phyloP scores from a whole-genome alignment of 2,329 filamentous ascomycete species.

The Curvularia spicifera region DNA sequence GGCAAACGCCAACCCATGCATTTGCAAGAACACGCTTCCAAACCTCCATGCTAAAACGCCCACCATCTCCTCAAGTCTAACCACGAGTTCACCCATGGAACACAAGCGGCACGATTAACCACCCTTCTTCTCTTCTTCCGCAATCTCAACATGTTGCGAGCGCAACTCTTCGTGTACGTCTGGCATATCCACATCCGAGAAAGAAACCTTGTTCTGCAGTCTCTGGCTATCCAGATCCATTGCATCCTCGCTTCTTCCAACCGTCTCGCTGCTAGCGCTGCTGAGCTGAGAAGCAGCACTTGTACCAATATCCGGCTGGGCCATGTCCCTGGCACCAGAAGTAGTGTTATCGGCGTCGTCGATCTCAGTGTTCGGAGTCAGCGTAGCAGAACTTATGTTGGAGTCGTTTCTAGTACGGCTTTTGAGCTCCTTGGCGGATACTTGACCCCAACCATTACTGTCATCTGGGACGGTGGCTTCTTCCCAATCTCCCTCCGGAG shows the following conservation, averaged over 20 bases:
- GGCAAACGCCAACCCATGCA: background rate
- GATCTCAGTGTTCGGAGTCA: slow-evolving; percentile 46
- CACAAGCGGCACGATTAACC: slow-evolving; percentile 11
- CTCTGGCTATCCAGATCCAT: slow-evolving; percentile 30
- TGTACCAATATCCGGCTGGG: slow-evolving; percentile 35
- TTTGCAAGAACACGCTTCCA: background rate
- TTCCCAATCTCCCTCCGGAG: slow-evolving; percentile 27
- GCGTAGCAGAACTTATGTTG: slow-evolving; percentile 35
- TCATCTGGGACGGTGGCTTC: slow-evolving; percentile 20
- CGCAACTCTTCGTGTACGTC: slow-evolving; percentile 23
- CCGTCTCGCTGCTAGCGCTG: slow-evolving; percentile 32
- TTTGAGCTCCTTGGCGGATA: slow-evolving; percentile 31
- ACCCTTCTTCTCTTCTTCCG: slow-evolving; percentile 31
- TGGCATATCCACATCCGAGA: slow-evolving; percentile 36
- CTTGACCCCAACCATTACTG: slow-evolving; percentile 29
- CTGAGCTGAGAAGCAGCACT: slow-evolving; percentile 23
- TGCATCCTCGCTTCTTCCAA: slow-evolving; percentile 24
- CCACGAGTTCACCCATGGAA: background rate
- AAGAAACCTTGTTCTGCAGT: slow-evolving; percentile 15
- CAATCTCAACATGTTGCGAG: slow-evolving; percentile 34
- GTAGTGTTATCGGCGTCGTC: slow-evolving; percentile 36
- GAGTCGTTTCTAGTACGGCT: slow-evolving; percentile 21
- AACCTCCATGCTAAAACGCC: background rate
- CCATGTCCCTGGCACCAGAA: slow-evolving; percentile 31
- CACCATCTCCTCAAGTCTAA: background rate